phyloP scores from a whole-genome alignment of 306 rosid species.

The Medicago truncatula region DNA sequence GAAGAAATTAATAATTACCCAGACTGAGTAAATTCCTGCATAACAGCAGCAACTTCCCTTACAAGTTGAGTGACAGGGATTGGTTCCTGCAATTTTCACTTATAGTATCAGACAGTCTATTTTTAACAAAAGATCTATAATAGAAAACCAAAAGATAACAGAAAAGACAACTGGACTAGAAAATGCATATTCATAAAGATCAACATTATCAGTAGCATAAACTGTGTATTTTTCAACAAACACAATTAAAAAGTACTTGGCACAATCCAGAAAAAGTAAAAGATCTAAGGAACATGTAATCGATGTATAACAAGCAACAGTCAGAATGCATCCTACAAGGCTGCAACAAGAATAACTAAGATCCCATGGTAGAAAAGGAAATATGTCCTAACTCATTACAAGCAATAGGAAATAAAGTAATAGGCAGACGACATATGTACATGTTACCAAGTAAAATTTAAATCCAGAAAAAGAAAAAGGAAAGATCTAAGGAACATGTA shows the following conservation, averaged over 20 bases:
- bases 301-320: constrained; percentile 11
- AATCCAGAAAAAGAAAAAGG: neutral
- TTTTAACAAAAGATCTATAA: neutral
- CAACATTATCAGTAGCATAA: neutral
- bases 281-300: neutral
- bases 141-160: constrained; percentile 35
- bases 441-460: neutral
- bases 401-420: constrained; percentile 16
- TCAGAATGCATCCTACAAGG: constrained; percentile 16
- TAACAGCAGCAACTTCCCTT: constrained; percentile 94
- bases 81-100: constrained; percentile 68
- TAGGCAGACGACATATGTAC: neutral
- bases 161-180: neutral
- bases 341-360: constrained; percentile 20
- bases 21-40: constrained; percentile 98
- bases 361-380: neutral
- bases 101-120: constrained; percentile 11
- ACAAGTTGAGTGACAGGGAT: constrained; percentile 98
- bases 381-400: neutral
- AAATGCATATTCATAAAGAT: neutral
- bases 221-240: neutral
- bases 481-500: neutral
- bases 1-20: constrained; percentile 62
- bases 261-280: neutral
- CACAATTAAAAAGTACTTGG: constrained; percentile 5